These are phyloP conservation scores for Neurospora sp. DNA, from an alignment of 2,329 filamentous ascomycete genomes.

Conservation along the genomic window DNA sequence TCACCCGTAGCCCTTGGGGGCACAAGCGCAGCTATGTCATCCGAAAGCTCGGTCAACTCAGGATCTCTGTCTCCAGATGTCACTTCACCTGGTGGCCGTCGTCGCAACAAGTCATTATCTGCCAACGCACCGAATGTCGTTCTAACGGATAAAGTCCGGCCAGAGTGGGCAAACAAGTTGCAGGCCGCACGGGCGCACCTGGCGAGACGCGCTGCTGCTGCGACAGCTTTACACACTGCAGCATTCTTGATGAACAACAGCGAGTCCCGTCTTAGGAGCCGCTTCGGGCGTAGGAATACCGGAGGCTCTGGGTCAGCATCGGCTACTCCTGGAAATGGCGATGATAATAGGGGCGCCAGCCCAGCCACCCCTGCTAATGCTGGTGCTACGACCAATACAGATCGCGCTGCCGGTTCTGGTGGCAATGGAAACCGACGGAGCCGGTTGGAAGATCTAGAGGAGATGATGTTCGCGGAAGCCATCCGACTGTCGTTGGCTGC, in stretches of 20 bases:
- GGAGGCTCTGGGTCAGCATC: slow-evolving; percentile 26
- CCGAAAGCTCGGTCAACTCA: slow-evolving; percentile 68
- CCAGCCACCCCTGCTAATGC: slow-evolving; percentile 24
- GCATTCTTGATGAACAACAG: slow-evolving; percentile 76
- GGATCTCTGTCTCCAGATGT: slow-evolving; percentile 29
- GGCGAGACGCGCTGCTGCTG: slow-evolving; percentile 77
- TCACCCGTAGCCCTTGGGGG: slow-evolving; percentile 35
- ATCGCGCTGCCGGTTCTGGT: slow-evolving; percentile 15
- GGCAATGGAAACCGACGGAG: slow-evolving; percentile 22
- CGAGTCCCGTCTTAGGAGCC: slow-evolving; percentile 39
- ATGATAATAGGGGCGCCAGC: slow-evolving; percentile 15
- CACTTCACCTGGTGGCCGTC: slow-evolving; percentile 22
- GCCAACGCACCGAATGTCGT: slow-evolving; percentile 78
- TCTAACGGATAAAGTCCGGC: slow-evolving; percentile 83
- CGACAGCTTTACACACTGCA: slow-evolving; percentile 87
- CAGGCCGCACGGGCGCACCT: slow-evolving; percentile 76
- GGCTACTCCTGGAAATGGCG: slow-evolving; percentile 16
- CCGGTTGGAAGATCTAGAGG: slow-evolving; percentile 80
- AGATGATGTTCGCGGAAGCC: slow-evolving; percentile 98
- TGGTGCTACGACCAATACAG: slow-evolving; percentile 22
- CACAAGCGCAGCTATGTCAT: slow-evolving; percentile 69
- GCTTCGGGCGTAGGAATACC: slow-evolving; percentile 48
- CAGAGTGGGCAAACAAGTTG: slow-evolving; percentile 89
- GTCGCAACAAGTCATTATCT: slow-evolving; percentile 53
- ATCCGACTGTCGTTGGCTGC: slow-evolving; percentile 83